phyloP scores from a whole-genome alignment of 2,329 filamentous ascomycete species.

The Penicillium fuscoglaucum region DNA sequence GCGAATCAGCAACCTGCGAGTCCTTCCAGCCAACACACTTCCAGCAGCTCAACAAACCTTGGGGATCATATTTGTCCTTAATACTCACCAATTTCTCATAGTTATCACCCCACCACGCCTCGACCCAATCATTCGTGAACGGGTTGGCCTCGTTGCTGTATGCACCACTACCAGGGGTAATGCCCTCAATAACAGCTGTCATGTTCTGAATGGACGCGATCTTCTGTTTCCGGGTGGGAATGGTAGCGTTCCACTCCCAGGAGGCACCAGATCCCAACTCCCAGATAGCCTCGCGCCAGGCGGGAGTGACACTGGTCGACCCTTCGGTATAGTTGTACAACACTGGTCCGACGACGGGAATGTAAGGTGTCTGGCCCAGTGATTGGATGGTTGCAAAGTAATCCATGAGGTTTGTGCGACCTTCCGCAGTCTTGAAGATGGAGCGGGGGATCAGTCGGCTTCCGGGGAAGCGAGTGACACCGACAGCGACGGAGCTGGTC shows the following conservation, averaged over 20 bases:
- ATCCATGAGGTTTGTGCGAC: background rate
- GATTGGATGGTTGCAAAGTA: background rate
- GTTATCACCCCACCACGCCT: slow-evolving; percentile 25
- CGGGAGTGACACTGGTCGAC: slow-evolving; percentile 19
- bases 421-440: slow-evolving; percentile 18
- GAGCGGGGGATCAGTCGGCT: slow-evolving; percentile 22
- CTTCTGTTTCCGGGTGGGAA: slow-evolving; percentile 9
- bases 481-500: slow-evolving; percentile 18
- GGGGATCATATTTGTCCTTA: slow-evolving; percentile 25
- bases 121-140: slow-evolving; percentile 19
- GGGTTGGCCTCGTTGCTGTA: slow-evolving; percentile 24
- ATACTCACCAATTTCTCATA: slow-evolving; percentile 19
- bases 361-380: slow-evolving; percentile 14
- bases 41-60: slow-evolving; percentile 19
- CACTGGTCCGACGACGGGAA: slow-evolving; percentile 19
- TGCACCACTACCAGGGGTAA: slow-evolving; percentile 19
- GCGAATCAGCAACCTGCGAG: background rate
- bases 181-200: slow-evolving; percentile 9
- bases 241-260: slow-evolving; percentile 21
- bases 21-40: slow-evolving; percentile 17
- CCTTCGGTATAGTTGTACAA: slow-evolving; percentile 22
- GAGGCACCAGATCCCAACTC: slow-evolving; percentile 15
- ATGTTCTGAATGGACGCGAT: slow-evolving; percentile 13
- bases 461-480: slow-evolving; percentile 20
- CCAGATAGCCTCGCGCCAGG: slow-evolving; percentile 23